phyloP scores from a whole-genome alignment of 768 basidiomycete species.

The Chalciporus pseudorubinellus region DNA sequence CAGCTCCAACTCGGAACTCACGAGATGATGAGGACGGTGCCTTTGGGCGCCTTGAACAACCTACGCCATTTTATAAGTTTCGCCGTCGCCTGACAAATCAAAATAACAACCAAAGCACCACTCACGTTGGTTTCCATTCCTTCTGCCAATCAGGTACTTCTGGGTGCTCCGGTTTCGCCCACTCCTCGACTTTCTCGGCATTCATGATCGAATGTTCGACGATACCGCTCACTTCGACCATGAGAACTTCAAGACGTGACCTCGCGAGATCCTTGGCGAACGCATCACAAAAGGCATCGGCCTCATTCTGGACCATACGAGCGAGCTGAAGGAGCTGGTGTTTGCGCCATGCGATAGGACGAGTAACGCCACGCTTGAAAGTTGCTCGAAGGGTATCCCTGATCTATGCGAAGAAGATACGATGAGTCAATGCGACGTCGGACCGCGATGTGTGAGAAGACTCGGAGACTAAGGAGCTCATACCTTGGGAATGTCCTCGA shows the following conservation, averaged over 20 bases:
- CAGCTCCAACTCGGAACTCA: slow-evolving; percentile 31
- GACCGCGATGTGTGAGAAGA: not conserved
- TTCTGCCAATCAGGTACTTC: slow-evolving; percentile 41
- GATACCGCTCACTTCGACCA: slow-evolving; percentile 44
- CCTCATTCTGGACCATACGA: slow-evolving; percentile 61
- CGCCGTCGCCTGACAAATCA: too few relatives aligned
- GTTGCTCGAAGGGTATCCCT: slow-evolving; percentile 40
- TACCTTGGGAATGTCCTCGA: slow-evolving; percentile 28
- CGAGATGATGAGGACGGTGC: slow-evolving; percentile 60
- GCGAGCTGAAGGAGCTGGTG: slow-evolving; percentile 65
- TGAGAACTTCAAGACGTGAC: slow-evolving; percentile 36
- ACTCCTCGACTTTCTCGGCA: slow-evolving; percentile 53
- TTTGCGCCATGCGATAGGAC: slow-evolving; percentile 57
- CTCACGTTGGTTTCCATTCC: slow-evolving; percentile 48
- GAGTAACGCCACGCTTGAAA: slow-evolving; percentile 50
- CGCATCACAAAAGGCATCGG: slow-evolving; percentile 46
- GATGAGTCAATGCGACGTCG: not conserved
- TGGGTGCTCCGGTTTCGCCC: slow-evolving; percentile 47
- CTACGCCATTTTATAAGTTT: too few relatives aligned
- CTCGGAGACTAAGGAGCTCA: not conserved
- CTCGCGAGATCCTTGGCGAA: slow-evolving; percentile 48
- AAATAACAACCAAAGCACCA: not conserved
- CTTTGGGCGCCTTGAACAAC: slow-evolving; percentile 56
- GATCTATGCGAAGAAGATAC: slow-evolving; percentile 25
- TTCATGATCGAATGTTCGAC: slow-evolving; percentile 43